Conservation (phyloP, 176 grass and related monocot genomes). For the Musa schizocarpa region DNA sequence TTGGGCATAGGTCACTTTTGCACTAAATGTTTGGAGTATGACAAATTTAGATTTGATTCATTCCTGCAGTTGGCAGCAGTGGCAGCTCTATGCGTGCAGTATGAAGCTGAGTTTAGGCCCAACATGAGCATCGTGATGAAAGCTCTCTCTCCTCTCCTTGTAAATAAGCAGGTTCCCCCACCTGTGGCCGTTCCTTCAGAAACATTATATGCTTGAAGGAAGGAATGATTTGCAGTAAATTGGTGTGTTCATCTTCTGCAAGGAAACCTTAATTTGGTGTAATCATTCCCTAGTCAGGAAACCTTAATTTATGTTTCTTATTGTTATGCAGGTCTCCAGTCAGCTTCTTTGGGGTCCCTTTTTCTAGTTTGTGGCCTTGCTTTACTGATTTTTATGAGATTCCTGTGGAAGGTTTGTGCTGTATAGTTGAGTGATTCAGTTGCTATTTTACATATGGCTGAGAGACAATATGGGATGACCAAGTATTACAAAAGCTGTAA, state of each 20-base stretch:
- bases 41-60: not conserved
- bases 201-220: not conserved
- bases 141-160: slow-evolving; percentile 1
- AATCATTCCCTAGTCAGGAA: not conserved
- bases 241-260: not conserved
- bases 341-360: not conserved
- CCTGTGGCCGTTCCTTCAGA: not conserved
- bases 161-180: slow-evolving; percentile 2
- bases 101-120: slow-evolving; percentile 12
- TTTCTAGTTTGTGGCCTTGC: not conserved
- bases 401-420: not conserved
- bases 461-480: not conserved
- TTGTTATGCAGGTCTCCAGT: no score
- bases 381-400: not conserved
- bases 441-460: not conserved
- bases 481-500: no score
- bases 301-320: not conserved
- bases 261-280: not conserved
- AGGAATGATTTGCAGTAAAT: not conserved
- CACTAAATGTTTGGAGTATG: not conserved
- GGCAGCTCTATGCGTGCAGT: slow-evolving; percentile 4
- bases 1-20: not conserved
- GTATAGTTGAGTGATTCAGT: not conserved
- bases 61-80: slow-evolving; percentile 8
- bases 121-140: slow-evolving; percentile 6